Evolutionary conservation across 768 basidiomycete species (phyloP), one percentile per base, ranked within the genome.

Genomic region (Tephrocybe rancida): DNA sequence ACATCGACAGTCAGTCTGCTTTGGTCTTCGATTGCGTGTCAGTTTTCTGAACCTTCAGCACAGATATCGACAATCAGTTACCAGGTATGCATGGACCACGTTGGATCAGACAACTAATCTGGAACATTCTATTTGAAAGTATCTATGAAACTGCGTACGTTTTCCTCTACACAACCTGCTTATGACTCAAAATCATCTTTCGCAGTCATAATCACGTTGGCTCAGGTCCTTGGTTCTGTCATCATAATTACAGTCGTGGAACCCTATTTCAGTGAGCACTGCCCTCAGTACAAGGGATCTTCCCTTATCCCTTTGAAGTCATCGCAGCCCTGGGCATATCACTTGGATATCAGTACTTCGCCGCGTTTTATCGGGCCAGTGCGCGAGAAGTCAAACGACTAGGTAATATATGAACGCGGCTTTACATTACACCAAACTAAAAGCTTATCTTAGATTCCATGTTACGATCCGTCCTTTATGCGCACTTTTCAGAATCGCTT

Each of bases 401-500:
- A 35, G 73, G 76, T 72, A 61, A 46, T 43, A 18, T 6, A 19
- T 7, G 34, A 34, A 44, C 8, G 5, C 5, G n/a, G 19, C 18
- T 39, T 37, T 18, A 25, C 30, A 3, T 38, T 39, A 21, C 16
- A 41, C 24, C 29, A 11, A 34, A 39, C 16, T 9, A 22, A 11
- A 7, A 37, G 13, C 18, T n/a, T 22, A 2, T 46, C 9, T 27
- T 47, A 83, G 89, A 90, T 65, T 77, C 86, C 7, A 82, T 88
- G 72, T 74, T 92, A 4, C 86, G 90, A 32, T 88, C 87, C 2
- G 70, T 86, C 9, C 76, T 92, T 8, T 92, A 92, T 64, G 80
- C 88, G 0, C 88, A 90, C 61, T 88, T 92, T 63, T 82, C 87
- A 0, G 90, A 92, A 67, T 88, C 85, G 1, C 72, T 92, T 3